A percentile compares a stretch with the other conserved stretches of the same genome.
These are phyloP conservation scores for Vicia villosa DNA, from an alignment of 306 rosid species.

Conservation along the genomic window DNA sequence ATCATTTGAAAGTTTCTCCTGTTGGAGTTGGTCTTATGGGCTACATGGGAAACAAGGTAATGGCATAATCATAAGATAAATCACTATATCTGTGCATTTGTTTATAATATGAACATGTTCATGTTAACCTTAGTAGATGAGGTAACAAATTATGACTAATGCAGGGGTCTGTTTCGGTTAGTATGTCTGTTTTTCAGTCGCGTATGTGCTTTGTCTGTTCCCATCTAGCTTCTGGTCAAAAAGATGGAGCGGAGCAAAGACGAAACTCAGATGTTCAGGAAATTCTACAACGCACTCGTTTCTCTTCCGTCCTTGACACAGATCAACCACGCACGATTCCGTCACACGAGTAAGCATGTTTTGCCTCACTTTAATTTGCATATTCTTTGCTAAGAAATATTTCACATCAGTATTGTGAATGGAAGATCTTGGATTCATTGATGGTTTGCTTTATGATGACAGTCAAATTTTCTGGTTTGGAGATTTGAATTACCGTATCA, in stretches of 20 bases:
- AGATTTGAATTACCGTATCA: conserved; percentile 90
- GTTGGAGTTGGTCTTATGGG: conserved; percentile 99
- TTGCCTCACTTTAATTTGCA: background rate
- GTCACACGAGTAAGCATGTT: conserved; percentile 76
- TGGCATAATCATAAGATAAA: background rate
- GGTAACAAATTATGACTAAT: background rate
- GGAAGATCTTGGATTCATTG: conserved; percentile 27
- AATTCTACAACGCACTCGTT: conserved; percentile 74
- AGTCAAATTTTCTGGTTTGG: conserved; percentile 98
- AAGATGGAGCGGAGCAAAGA: conserved; percentile 78
- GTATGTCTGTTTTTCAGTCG: conserved; percentile 91
- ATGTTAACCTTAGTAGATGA: background rate
- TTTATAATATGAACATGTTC: background rate
- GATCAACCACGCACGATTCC: conserved; percentile 87
- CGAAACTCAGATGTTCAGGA: conserved; percentile 83
- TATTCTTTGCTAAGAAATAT: background rate
- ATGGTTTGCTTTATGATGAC: conserved; percentile 40
- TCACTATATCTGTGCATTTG: background rate
- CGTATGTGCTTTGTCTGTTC: conserved; percentile 93
- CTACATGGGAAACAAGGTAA: conserved; percentile 90
- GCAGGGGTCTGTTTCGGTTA: conserved; percentile 95
- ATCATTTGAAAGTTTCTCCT: conserved; percentile 82
- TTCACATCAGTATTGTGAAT: conserved; percentile 3
- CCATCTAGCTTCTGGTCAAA: conserved; percentile 94
- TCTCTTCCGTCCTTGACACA: conserved; percentile 65